Conservation (phyloP, 305 asterid genomes). For the Fraxinus albicans region DNA sequence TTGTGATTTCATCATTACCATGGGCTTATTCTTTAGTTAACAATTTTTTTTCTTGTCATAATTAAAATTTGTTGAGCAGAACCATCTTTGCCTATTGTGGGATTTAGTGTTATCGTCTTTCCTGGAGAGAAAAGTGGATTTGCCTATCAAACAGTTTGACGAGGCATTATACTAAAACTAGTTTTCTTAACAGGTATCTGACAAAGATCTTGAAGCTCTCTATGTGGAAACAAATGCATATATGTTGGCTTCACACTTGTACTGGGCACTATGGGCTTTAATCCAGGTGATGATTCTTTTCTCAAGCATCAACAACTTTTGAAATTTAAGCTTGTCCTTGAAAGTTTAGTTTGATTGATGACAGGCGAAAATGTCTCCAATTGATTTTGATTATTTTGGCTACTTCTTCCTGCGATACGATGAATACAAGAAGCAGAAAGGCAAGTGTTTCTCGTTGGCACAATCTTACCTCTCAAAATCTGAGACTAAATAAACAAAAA, state of each 20-base stretch:
- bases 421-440: slow-evolving; percentile 76
- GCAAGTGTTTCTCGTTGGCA: slow-evolving; percentile 43
- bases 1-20: not conserved
- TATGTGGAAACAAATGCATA: slow-evolving; percentile 65
- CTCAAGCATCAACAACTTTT: not conserved
- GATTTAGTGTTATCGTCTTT: not conserved
- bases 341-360: slow-evolving; percentile 16
- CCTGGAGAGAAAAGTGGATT: not conserved
- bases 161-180: not conserved
- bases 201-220: slow-evolving; percentile 59
- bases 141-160: not conserved
- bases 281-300: slow-evolving; percentile 60
- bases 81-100: not conserved
- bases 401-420: slow-evolving; percentile 77
- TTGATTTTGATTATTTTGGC: slow-evolving; percentile 77
- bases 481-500: slow-evolving; percentile 16
- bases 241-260: slow-evolving; percentile 84
- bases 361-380: slow-evolving; percentile 96
- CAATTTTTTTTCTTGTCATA: not conserved
- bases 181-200: slow-evolving; percentile 50
- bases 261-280: slow-evolving; percentile 93
- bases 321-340: slow-evolving; percentile 1
- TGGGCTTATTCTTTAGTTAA: not conserved
- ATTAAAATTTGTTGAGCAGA: not conserved
- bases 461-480: slow-evolving; percentile 35